Base-by-base conservation (phyloP, 495 filamentous ascomycete species). In the Terfezia claveryi region DNA sequence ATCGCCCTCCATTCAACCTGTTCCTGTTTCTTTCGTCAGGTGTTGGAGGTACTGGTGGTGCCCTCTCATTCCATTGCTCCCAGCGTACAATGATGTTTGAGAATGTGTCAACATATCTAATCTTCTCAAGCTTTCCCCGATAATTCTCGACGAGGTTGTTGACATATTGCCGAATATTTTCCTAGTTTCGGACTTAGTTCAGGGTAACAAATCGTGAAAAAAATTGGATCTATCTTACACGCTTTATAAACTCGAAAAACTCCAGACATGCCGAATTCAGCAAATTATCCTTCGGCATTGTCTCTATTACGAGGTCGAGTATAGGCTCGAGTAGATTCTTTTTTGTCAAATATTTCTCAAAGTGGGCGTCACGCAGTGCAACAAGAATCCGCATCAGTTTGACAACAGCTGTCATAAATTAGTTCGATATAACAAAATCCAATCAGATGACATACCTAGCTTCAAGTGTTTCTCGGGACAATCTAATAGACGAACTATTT, bases 201-300 rank as follows among this genome's bases (percentile, higher is more conserved):
- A 27, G 14, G 44, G 51, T 54, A 36, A 56, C 49, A 38, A 36
- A 37, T 36, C 36, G 56, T 32, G 23, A 44, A 38, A 8, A n/a
- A 8, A 20, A 50, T 50, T 44, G 27, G 27, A 32, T 32, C 17
- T 50, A 23, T 10, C 54, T 57, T 52, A 65, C 63, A 36, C 63
- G 79, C 64, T 80, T 86, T 60, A 98, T 86, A 60, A 82, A 86
- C 60, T 88, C 86, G 59, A 98, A 98, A 37, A 98, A 77, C 64
- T 98, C 91, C 12, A 96, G 73, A 68, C 86, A 94, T n/a, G 88
- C 89, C 12, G 88, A 94, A 63, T 91, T 91, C 37, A 98, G 76
- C 4, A 96, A 74, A 63, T 95, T 98, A 67, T 98, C 87, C n/a
- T 85, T 80, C 1, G 87, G 87, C 80, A 95, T 88, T 2, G 91